Conservation (phyloP, 208 protist species). For the Histomonas meleagridis region DNA sequence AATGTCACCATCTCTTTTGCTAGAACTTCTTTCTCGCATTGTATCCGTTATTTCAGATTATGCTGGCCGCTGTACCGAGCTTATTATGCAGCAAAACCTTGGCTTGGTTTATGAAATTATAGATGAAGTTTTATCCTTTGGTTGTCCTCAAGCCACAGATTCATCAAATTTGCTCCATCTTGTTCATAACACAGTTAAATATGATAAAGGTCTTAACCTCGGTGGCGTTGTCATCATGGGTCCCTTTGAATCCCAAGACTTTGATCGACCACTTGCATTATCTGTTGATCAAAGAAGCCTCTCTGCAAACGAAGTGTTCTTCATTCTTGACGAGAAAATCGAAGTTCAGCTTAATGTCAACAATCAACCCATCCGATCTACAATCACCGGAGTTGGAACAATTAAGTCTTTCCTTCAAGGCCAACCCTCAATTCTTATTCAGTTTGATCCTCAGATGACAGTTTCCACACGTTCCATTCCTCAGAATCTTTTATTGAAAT, state of each 20-base stretch:
- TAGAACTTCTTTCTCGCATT: not conserved
- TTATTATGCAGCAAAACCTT: slow-evolving; percentile 1
- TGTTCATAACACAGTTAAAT: slow-evolving; percentile 21
- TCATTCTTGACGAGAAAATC: not conserved
- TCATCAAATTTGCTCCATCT: slow-evolving; percentile 23
- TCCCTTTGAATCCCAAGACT: not conserved
- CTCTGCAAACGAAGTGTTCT: not conserved
- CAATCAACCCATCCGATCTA: not conserved
- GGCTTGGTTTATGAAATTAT: not conserved
- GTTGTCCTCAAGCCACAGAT: slow-evolving; percentile 28
- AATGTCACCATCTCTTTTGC: not conserved
- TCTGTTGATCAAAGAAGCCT: not conserved
- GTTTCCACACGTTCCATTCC: not conserved
- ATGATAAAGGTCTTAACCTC: not conserved
- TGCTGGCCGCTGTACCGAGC: not conserved
- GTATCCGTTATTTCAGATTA: not conserved
- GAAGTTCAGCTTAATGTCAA: not conserved
- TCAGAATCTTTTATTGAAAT: not conserved
- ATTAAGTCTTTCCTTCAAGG: slow-evolving; percentile 15
- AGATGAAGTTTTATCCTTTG: slow-evolving; percentile 35
- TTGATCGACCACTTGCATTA: not conserved
- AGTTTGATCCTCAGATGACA: not conserved
- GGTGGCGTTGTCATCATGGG: not conserved
- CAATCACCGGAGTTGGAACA: not conserved
- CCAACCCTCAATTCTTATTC: not conserved